Conservation (phyloP, 257 asterid species). For the Solanum bulbocastanum region DNA sequence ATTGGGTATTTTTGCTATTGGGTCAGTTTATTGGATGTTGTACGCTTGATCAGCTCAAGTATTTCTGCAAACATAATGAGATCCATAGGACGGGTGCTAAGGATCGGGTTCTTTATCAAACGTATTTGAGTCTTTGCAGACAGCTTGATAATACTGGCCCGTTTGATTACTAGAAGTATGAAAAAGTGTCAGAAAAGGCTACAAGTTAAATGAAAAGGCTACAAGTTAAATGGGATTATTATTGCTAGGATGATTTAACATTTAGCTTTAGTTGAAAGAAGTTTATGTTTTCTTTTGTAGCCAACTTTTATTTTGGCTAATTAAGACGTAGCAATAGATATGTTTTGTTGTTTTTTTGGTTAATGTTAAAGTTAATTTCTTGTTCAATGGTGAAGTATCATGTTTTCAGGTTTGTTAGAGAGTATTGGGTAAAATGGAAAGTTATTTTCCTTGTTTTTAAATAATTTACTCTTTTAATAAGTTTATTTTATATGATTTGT, state of each 20-base stretch:
- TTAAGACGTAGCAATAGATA: background rate
- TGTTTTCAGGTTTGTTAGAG: background rate
- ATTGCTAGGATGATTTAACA: background rate
- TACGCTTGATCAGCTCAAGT: conserved; percentile 65
- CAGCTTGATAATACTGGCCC: conserved; percentile 76
- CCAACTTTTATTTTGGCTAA: background rate
- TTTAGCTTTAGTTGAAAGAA: background rate
- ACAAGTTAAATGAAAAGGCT: background rate
- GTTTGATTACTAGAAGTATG: conserved; percentile 17
- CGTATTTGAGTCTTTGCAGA: conserved; percentile 48
- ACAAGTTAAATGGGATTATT: background rate
- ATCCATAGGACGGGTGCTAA: conserved; percentile 90
- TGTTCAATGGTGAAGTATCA: background rate
- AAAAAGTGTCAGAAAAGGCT: background rate
- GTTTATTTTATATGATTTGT: too few species aligned
- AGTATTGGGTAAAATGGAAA: background rate
- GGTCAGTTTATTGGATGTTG: conserved; percentile 67
- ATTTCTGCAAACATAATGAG: conserved; percentile 73
- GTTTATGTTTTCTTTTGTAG: background rate
- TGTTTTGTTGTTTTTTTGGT: background rate
- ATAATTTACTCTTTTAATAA: background rate
- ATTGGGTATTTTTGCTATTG: conserved; percentile 71
- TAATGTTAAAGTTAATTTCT: background rate
- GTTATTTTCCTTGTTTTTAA: too few species aligned
- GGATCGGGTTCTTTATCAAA: conserved; percentile 61